Base-by-base conservation (phyloP, 106 monocot species). In the Gastrodia elata region DNA sequence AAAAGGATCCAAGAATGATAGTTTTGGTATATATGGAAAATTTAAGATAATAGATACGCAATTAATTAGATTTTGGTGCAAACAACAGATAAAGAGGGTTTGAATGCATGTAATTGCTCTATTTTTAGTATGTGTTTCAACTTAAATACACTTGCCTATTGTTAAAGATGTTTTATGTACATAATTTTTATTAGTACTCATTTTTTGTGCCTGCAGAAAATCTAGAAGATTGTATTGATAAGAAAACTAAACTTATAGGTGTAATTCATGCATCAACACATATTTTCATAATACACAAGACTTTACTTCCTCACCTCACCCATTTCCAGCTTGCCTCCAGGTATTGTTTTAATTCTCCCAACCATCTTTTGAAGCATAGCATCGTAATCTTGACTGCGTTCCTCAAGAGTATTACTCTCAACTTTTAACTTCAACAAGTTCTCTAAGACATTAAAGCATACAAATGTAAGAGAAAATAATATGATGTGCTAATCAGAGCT, bases 271-370 rank as follows among this genome's bases (percentile, higher is more conserved):
- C 2, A 0, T 9, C 1, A 61, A 13, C 32, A 7, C 15, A 11
- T 61, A 9, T 11, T 30, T 61, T 27, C 61, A n/a, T 52, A 52
- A 52, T 52, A 61, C 27, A 61, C 8, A 30, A 32, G 0, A 30
- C 10, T 32, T 14, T 61, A 61, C 14, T 30, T 61, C 9, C 79
- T 74, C 56, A 89, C 89, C 86, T 90, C 86, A 43, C 90, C 86
- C 86, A 87, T 90, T 77, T 86, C 90, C 56, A 65, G 86, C 77
- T 87, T 90, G 28, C 86, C 90, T 58, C 84, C 86, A 42, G 75
- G 84, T 65, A 84, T 86, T 71, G 90, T 61, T 34, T 74, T 80
- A 52, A 90, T 84, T 78, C 73, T 84, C 7, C 90, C 90, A 37
- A 80, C 75, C 90, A 90, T 90, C 64, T 86, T 80, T 65, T 58